These are phyloP conservation scores for Didymella pinodella DNA, from an alignment of 2,329 filamentous ascomycete genomes.

Conservation along the genomic window DNA sequence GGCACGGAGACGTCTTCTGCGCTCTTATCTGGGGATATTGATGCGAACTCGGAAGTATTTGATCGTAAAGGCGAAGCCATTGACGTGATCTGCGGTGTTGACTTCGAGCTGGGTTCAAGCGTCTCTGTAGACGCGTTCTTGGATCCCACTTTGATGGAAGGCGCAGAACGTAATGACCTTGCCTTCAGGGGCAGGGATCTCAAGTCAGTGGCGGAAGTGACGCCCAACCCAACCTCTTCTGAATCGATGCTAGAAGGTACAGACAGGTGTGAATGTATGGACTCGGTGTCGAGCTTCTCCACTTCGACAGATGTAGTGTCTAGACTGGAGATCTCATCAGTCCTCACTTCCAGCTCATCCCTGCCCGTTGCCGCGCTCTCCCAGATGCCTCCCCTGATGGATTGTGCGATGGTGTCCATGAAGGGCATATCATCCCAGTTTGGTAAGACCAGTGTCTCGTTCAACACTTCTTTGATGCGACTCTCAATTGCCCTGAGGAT, in stretches of 20 bases:
- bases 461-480: constrained; percentile 90
- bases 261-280: constrained; percentile 32
- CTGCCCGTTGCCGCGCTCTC: constrained; percentile 43
- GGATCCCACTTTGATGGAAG: constrained; percentile 72
- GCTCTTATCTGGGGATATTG: constrained; percentile 23
- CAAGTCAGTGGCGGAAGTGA: constrained; percentile 38
- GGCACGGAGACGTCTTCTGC: constrained; percentile 29
- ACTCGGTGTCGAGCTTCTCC: constrained; percentile 34
- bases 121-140: constrained; percentile 67
- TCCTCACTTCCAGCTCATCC: constrained; percentile 25
- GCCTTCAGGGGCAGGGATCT: constrained; percentile 50
- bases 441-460: constrained; percentile 87
- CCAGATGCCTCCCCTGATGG: constrained; percentile 87
- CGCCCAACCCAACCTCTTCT: constrained; percentile 29
- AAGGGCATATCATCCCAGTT: constrained; percentile 98
- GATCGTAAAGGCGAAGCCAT: constrained; percentile 57
- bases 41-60: constrained; percentile 17
- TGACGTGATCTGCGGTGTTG: constrained; percentile 64
- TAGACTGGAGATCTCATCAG: constrained; percentile 16
- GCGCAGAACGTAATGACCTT: constrained; percentile 66
- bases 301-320: constrained; percentile 28
- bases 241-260: constrained; percentile 33
- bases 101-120: constrained; percentile 68
- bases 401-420: constrained; percentile 78
- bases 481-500: constrained; percentile 94